Conservation (phyloP, 495 filamentous ascomycete genomes). For the Patellaria atrata region DNA sequence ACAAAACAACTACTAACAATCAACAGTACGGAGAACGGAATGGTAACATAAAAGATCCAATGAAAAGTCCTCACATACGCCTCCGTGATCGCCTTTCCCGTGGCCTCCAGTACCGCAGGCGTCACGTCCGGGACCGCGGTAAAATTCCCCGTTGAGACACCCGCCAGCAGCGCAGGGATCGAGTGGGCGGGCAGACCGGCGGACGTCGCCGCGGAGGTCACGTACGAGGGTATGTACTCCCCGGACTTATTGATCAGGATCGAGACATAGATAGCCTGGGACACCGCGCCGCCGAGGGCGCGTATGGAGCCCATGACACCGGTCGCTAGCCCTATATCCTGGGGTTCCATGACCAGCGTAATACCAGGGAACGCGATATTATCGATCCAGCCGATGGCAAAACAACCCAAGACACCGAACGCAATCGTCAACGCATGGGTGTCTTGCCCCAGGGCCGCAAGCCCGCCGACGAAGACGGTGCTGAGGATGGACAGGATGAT, state of each 20-base stretch:
- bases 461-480: conserved; percentile 16
- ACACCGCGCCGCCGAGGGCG: conserved; percentile 21
- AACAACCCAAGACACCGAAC: conserved; percentile 19
- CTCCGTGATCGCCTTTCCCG: conserved; percentile 24
- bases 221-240: conserved; percentile 27
- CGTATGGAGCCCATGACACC: conserved; percentile 30
- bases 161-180: conserved; percentile 28
- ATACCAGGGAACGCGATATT: conserved; percentile 21
- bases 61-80: conserved; percentile 33
- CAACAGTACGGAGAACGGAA: conserved; percentile 33
- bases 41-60: conserved; percentile 34
- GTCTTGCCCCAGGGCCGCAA: conserved; percentile 7
- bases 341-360: conserved; percentile 16
- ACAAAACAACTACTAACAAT: conserved; percentile 31
- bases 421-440: conserved; percentile 12
- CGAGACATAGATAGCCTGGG: conserved; percentile 33
- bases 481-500: conserved; percentile 16
- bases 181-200: conserved; percentile 32
- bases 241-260: conserved; percentile 32
- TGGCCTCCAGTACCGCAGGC: conserved; percentile 23
- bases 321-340: conserved; percentile 36
- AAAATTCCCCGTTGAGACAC: conserved; percentile 26
- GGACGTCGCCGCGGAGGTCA: conserved; percentile 27
- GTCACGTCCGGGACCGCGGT: conserved; percentile 32
- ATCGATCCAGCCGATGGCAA: conserved; percentile 23